Percentiles rank a stretch among this genome's conserved stretches.
These are phyloP conservation scores for Penicillium cinerascens DNA, from an alignment of 495 filamentous ascomycete genomes.

Conservation along the genomic window DNA sequence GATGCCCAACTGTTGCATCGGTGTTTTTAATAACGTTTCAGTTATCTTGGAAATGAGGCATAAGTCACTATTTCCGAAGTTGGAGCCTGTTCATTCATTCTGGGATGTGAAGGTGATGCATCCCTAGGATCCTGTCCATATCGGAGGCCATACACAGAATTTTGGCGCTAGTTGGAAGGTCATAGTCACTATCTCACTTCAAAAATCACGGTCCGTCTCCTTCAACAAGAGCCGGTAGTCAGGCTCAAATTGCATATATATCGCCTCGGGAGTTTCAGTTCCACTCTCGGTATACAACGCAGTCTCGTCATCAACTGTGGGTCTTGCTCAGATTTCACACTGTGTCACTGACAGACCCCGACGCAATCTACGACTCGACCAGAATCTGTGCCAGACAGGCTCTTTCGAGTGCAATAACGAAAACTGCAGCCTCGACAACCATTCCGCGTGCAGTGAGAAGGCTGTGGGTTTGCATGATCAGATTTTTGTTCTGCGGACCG, in stretches of 20 bases:
- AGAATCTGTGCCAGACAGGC: too few species aligned
- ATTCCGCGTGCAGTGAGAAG: constrained; percentile 51
- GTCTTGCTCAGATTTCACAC: too few species aligned
- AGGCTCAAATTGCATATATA: constrained; percentile 22
- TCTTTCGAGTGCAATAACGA: constrained; percentile 58
- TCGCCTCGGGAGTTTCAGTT: constrained; percentile 15
- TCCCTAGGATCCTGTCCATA: too few species aligned
- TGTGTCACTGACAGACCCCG: too few species aligned
- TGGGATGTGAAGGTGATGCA: neutral
- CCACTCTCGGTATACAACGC: too few species aligned
- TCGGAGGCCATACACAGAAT: too few species aligned
- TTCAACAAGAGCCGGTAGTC: constrained; percentile 13
- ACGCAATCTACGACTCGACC: too few species aligned
- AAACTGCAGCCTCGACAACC: constrained; percentile 56
- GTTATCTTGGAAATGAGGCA: neutral
- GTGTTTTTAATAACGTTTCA: neutral
- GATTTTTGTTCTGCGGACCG: constrained; percentile 48
- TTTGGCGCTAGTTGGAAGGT: too few species aligned
- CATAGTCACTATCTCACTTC: neutral
- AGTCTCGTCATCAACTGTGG: too few species aligned
- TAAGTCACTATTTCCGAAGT: neutral
- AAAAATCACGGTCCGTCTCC: constrained; percentile 17
- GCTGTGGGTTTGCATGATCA: constrained; percentile 59
- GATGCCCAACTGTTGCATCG: neutral
- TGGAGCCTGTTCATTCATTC: neutral